Conservation (phyloP, 2,329 filamentous ascomycete species). For the Epichloe hybrida region DNA sequence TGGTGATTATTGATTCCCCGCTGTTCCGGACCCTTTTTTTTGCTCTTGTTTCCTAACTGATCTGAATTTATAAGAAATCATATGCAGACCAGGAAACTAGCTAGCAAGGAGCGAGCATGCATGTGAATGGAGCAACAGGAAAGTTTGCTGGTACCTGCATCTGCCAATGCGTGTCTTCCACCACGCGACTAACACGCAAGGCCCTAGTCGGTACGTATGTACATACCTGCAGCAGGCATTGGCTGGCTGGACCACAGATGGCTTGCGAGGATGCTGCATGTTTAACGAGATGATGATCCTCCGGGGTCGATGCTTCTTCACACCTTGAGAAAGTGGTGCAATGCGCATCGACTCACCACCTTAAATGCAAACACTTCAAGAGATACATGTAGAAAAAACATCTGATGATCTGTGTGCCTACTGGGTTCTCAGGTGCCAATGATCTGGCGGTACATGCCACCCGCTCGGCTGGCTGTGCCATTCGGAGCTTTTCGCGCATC, state of each 20-base stretch:
- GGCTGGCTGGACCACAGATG: neutral
- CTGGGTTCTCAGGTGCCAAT: too few species aligned
- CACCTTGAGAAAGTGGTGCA: neutral
- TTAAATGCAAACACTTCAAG: neutral
- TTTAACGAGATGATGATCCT: neutral
- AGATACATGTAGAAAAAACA: neutral
- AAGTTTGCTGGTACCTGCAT: conserved; percentile 2
- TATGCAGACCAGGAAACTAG: neutral
- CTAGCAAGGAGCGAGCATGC: neutral
- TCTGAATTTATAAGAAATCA: neutral
- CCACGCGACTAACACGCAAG: neutral
- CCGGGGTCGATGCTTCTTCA: neutral
- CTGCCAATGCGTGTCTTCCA: neutral
- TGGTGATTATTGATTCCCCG: neutral
- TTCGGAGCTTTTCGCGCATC: neutral
- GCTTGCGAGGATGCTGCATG: neutral
- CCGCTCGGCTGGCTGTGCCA: neutral
- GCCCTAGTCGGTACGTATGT: neutral
- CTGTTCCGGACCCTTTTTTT: too few species aligned
- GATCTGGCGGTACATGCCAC: neutral
- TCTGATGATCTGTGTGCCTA: too few species aligned
- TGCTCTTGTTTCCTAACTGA: too few species aligned
- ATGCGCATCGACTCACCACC: neutral
- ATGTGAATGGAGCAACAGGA: neutral
- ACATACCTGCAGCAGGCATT: neutral